Evolutionary conservation across 2,329 filamentous ascomycete genomes (phyloP), one percentile per base, ranked within the genome.

Genomic region (Trichoderma koningii): DNA sequence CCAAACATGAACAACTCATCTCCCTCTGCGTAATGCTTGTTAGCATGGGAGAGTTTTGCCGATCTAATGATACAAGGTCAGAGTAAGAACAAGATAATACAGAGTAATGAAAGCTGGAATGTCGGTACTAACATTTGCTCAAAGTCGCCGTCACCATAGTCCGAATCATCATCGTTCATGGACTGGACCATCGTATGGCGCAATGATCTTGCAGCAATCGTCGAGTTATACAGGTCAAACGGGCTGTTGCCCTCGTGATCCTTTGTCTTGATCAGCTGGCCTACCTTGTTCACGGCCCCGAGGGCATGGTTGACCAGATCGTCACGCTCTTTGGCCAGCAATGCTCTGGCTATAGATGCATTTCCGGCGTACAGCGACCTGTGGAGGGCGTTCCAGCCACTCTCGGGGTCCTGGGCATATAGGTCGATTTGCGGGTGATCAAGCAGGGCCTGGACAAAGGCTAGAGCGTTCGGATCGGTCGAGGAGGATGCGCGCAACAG

Each of bases 1-100:
- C 95, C 95, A 77, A 98, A 97, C 1, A 92, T 89, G 72, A 92
- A 98, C 0, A 97, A 80, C 73, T 99, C 95, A 71, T 97, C 92
- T 9, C 92, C 94, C 28, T 71, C 66, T 4, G 70, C 66, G 19
- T 71, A 69, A 17, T 47, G 23, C n/a, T 47, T 52, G 7, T 52
- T 61, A 44, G 41, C 42, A 28, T 56, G 30, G n/a, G 41, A 17
- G 44, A 57, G 3, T 55, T 41, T 55, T 3, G 50, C 23, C 17
- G 63, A 19, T 17, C 51, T 57, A 30, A n/a, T 26, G 17, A 21
- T 34, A 15, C 50, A n/a, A 52, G n/a, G 1, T 10, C 26, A 51
- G 38, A 12, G 34, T 45, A 44, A 42, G 21, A 5, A 7, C 3
- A 42, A 19, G 52, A 26, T 23, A 28, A 26, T 23, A 28, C 34